Conservation (phyloP, 495 filamentous ascomycete species). For the Tuber calosporum region DNA sequence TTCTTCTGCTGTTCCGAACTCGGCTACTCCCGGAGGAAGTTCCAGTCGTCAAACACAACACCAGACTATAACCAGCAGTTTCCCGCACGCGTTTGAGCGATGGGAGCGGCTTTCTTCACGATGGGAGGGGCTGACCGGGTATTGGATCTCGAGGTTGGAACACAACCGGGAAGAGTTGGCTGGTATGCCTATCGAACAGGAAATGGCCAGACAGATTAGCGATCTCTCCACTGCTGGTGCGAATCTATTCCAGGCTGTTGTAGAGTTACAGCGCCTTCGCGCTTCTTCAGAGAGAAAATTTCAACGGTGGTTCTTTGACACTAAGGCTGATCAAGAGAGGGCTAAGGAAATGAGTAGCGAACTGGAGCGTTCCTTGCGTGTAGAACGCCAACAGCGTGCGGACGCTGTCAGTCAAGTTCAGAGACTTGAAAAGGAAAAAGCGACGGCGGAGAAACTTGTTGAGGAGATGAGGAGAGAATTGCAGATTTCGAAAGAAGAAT, state of each 20-base stretch:
- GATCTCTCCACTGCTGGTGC: conserved; percentile 93
- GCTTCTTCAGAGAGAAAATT: conserved; percentile 96
- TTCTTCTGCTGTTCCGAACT: no score
- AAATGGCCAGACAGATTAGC: conserved; percentile 86
- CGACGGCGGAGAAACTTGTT: conserved; percentile 65
- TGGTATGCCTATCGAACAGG: conserved; percentile 71
- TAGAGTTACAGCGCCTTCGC: conserved; percentile 89
- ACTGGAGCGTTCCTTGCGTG: conserved; percentile 62
- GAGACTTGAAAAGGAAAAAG: conserved; percentile 58
- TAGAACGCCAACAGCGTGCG: conserved; percentile 61
- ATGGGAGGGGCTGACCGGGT: conserved; percentile 94
- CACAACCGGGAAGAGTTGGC: conserved; percentile 77
- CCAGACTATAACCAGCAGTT: conserved; percentile 55
- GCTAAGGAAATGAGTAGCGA: conserved; percentile 76
- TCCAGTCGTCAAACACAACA: conserved; percentile 38
- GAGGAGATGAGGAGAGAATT: conserved; percentile 83
- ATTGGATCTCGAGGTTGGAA: conserved; percentile 90
- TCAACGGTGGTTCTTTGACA: conserved; percentile 98
- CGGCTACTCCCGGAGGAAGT: conserved; percentile 25
- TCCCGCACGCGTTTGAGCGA: conserved; percentile 89
- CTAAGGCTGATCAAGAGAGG: conserved; percentile 77
- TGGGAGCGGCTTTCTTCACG: conserved; percentile 96
- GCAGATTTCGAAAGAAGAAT: conserved; percentile 91
- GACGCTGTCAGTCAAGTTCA: conserved; percentile 59
- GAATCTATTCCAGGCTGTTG: conserved; percentile 94